Conservation (phyloP, 164 flowering plant species). For the Echeveria elegans region DNA sequence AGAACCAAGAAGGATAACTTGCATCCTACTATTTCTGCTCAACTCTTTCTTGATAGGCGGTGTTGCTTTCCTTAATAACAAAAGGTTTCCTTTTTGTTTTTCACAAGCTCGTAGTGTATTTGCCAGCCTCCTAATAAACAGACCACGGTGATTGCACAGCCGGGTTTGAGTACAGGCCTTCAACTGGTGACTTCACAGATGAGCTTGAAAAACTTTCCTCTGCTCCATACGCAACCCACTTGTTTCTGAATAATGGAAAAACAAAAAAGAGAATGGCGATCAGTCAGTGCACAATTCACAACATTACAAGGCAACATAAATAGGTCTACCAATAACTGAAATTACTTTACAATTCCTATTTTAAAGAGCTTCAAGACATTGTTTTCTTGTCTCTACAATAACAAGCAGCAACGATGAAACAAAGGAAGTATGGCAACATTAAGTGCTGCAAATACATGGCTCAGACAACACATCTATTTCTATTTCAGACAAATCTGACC, state of each 20-base stretch:
- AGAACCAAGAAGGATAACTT: conserved; percentile 41
- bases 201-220: conserved; percentile 34
- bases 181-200: conserved; percentile 33
- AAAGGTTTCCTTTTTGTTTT: conserved; percentile 17
- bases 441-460: no score
- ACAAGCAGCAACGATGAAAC: neutral
- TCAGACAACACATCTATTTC: neutral
- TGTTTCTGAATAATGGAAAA: conserved; percentile 38
- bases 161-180: conserved; percentile 51
- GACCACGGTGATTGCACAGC: conserved; percentile 92
- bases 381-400: neutral
- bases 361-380: neutral
- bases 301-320: neutral
- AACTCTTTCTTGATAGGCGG: conserved; percentile 23
- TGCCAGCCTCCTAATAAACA: conserved; percentile 27
- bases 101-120: conserved; percentile 14
- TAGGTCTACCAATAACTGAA: no score
- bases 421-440: no score
- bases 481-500: no score
- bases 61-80: conserved; percentile 17
- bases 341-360: neutral
- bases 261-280: neutral
- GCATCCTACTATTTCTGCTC: conserved; percentile 26
- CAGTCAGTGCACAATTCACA: neutral
- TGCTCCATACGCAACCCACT: conserved; percentile 36